Base-by-base conservation (phyloP, 805 yeast species). In the Nakazawaea wyomingensis region DNA sequence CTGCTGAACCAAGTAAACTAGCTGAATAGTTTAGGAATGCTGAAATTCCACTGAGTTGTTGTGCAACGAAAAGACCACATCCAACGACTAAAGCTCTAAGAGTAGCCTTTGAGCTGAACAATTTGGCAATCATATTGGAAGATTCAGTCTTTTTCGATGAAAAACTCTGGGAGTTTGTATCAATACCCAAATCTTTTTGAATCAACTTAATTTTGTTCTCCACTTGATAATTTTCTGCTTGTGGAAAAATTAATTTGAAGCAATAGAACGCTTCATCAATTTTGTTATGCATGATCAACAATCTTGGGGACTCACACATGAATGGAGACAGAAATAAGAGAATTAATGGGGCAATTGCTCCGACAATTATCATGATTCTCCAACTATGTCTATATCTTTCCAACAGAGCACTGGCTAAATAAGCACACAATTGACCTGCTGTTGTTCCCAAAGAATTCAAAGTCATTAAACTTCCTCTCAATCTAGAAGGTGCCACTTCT, bases 1-100 rank as follows among this genome's bases (percentile, higher is more conserved):
- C 78, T 17, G 76, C 68, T 17, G 71, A 67, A 42, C 69, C 56
- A 64, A 79, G 77, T 36, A 79, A 69, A 11, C 80, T 66, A 8
- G 82, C 74, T 5, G 80, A 75, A 52, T 78, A 79, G 58, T 77
- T 78, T 72, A 78, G 76, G 53, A 79, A 76, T 32, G 80, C 77
- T 60, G 78, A 78, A 55, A 76, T 72, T 43, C 84, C 84, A n/a
- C 78, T 69, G 39, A 71, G 64, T 57, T 78, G 84, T 54, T 79
- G 84, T 49, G 75, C 68, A 48, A 75, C 65, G 68, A 77, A 65
- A 34, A 79, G 57, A 16, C 72, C 72, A 50, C 76, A 70, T 4
- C 80, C 68, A 9, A 78, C 73, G 35, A 70, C 48, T 5, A 69
- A 49, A 0, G 74, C 74, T 39, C 68, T 57, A 32, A 53, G 58